Evolutionary conservation across 1,284 basidiomycete genomes (phyloP).

Genomic region (Pseudozyma tsukubaensis): DNA sequence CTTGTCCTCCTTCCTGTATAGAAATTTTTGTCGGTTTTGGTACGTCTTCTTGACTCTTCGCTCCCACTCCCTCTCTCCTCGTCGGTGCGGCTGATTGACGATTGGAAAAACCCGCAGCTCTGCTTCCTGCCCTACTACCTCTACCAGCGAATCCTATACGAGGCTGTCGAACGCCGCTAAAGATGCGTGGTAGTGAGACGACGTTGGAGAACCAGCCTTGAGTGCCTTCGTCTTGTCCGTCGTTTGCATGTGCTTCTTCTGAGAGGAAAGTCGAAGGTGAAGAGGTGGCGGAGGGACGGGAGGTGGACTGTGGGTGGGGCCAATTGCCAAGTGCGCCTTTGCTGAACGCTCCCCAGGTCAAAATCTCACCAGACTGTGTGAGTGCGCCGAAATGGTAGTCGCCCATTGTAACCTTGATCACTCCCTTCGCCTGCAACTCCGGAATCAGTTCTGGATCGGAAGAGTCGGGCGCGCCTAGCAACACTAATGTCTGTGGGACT

Average conservation of each 20-base stretch:
- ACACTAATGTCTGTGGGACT: slow-evolving; percentile 59
- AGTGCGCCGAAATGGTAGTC: slow-evolving; percentile 90
- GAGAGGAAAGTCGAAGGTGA: too few relatives aligned
- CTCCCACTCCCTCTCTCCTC: background rate
- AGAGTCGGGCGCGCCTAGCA: slow-evolving; percentile 60
- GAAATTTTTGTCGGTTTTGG: background rate
- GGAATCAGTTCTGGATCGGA: slow-evolving; percentile 75
- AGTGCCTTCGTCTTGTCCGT: slow-evolving; percentile 8
- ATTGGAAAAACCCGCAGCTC: background rate
- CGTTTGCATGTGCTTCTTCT: too few relatives aligned
- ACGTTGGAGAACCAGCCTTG: slow-evolving; percentile 18
- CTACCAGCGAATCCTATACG: slow-evolving; percentile 18
- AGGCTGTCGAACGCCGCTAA: slow-evolving; percentile 9
- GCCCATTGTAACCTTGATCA: slow-evolving; percentile 86
- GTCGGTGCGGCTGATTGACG: background rate
- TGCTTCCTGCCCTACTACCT: slow-evolving; percentile 5
- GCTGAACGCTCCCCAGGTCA: slow-evolving; percentile 85
- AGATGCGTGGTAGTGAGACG: slow-evolving; percentile 7
- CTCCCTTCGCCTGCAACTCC: slow-evolving; percentile 77
- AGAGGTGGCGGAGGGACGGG: background rate
- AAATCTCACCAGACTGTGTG: slow-evolving; percentile 79
- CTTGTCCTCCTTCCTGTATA: background rate
- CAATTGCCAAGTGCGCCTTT: slow-evolving; percentile 85
- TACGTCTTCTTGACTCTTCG: background rate
- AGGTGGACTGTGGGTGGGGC: too few relatives aligned